Conservation (phyloP, 139 green algal species). For the Chlorella sp. region DNA sequence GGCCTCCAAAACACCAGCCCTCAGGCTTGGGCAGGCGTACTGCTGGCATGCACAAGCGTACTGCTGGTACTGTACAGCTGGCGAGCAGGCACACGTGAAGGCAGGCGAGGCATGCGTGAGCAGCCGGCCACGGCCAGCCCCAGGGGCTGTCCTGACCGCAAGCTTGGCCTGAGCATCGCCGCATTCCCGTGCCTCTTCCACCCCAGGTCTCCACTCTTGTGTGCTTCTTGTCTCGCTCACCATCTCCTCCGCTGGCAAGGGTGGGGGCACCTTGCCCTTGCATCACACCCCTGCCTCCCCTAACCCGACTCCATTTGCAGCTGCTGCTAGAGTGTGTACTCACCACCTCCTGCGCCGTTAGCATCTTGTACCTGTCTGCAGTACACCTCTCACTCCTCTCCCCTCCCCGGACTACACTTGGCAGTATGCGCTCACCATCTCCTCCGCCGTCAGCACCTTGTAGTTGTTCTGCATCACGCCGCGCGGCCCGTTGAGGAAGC, state of each 20-base stretch:
- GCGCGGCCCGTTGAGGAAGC: constrained; percentile 51
- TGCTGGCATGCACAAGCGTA: not conserved
- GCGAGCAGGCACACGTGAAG: no score
- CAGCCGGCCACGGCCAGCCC: no score
- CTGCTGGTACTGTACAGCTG: not conserved
- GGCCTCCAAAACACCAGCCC: not conserved
- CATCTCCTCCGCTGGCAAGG: no score
- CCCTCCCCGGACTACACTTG: no score
- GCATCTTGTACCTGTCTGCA: no score
- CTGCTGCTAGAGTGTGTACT: not conserved
- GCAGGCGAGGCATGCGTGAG: no score
- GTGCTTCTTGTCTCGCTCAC: not conserved
- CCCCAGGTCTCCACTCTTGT: not conserved
- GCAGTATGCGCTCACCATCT: constrained; percentile 3
- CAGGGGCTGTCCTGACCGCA: no score
- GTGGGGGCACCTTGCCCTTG: no score
- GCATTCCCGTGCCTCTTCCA: not conserved
- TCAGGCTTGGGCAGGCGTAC: no score
- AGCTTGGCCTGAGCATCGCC: no score
- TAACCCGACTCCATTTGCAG: not conserved
- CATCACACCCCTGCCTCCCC: not conserved
- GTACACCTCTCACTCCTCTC: no score
- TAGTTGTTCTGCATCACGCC: constrained; percentile 40
- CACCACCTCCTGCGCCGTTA: no score
- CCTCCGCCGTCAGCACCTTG: constrained; percentile 40